Percentiles rank a stretch among this genome's conserved stretches.
These are phyloP conservation scores for Lichenothelia convexa DNA, from an alignment of 495 filamentous ascomycete genomes.

Conservation along the genomic window DNA sequence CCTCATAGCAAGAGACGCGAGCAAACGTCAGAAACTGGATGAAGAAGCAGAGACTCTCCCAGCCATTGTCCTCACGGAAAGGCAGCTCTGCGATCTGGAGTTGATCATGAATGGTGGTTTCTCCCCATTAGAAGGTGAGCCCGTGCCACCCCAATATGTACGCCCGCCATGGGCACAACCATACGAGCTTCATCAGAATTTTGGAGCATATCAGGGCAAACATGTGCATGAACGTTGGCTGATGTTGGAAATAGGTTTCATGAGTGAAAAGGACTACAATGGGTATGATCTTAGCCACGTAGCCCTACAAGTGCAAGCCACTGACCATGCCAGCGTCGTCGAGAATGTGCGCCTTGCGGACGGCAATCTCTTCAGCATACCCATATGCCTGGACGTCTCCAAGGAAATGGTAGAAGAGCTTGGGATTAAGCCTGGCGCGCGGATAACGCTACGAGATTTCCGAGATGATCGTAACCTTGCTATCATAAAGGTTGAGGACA, in stretches of 20 bases:
- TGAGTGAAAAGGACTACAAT: slow-evolving; percentile 93
- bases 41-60: slow-evolving; percentile 75
- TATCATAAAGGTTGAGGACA: slow-evolving; percentile 87
- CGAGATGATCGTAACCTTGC: slow-evolving; percentile 90
- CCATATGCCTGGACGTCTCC: slow-evolving; percentile 79
- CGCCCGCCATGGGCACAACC: neutral
- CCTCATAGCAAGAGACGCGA: slow-evolving; percentile 75
- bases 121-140: slow-evolving; percentile 85
- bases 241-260: slow-evolving; percentile 48
- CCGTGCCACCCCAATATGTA: neutral
- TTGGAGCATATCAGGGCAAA: no score
- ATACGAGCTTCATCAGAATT: no score
- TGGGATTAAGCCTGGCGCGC: slow-evolving; percentile 56
- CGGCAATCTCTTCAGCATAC: slow-evolving; percentile 90
- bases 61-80: slow-evolving; percentile 69
- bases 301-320: neutral
- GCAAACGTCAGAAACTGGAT: slow-evolving; percentile 53
- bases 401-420: slow-evolving; percentile 51
- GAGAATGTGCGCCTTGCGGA: slow-evolving; percentile 66
- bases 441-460: slow-evolving; percentile 82
- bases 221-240: slow-evolving; percentile 16
- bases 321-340: slow-evolving; percentile 47
- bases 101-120: slow-evolving; percentile 93
- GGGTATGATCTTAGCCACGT: slow-evolving; percentile 34
- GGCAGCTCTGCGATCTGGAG: slow-evolving; percentile 94